Evolutionary conservation across 345 rosid genomes (phyloP).

Genomic region (Citrus maxima): DNA sequence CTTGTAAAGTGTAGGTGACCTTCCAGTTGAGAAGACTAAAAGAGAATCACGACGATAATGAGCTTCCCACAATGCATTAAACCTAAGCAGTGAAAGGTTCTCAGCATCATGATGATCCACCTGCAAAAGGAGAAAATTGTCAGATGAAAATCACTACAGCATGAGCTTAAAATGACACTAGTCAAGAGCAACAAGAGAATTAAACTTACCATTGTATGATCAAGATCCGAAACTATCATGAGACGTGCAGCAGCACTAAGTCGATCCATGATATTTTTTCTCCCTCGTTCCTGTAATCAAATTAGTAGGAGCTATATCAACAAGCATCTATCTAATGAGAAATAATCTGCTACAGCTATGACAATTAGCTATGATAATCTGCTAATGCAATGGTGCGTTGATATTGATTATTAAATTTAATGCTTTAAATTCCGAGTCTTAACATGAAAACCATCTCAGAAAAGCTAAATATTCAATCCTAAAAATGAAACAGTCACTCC

Average conservation of each 20-base stretch:
- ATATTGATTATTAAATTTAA: neutral
- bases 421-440: neutral
- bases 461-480: neutral
- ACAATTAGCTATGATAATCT: too few species aligned
- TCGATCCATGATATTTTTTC: constrained; percentile 55
- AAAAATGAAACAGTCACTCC: neutral
- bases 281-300: constrained; percentile 9
- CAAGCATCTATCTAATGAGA: neutral
- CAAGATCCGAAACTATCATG: constrained; percentile 97
- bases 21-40: constrained; percentile 91
- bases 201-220: constrained; percentile 77
- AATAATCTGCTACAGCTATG: neutral
- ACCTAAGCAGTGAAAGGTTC: constrained; percentile 73
- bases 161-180: constrained; percentile 1
- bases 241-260: constrained; percentile 65
- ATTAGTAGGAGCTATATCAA: neutral
- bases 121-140: constrained; percentile 32
- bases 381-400: neutral
- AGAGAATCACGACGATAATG: constrained; percentile 75
- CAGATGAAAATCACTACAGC: constrained; percentile 3
- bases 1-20: constrained; percentile 83
- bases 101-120: constrained; percentile 95
- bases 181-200: constrained; percentile 13
- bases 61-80: constrained; percentile 88
- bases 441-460: neutral